These are phyloP conservation scores for Heliamphora exappendiculata DNA, from an alignment of 148 eudicot species.

Conservation along the genomic window DNA sequence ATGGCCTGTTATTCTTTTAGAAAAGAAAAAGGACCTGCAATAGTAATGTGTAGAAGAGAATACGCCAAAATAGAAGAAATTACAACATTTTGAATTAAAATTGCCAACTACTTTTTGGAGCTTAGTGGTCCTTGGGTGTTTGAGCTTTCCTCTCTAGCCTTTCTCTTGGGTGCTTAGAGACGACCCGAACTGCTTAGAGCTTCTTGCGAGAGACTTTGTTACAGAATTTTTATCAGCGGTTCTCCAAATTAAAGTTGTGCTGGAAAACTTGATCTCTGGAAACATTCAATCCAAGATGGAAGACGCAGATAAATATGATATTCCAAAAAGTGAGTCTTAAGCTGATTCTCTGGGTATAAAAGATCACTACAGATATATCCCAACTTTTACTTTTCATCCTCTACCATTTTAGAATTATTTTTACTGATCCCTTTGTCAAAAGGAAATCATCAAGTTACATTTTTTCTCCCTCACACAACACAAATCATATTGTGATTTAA, in stretches of 20 bases:
- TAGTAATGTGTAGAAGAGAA: no score
- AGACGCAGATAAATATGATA: slow-evolving; percentile 20
- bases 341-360: slow-evolving; percentile 11
- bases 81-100: no score
- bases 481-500: not conserved
- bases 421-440: slow-evolving; percentile 4
- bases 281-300: slow-evolving; percentile 20
- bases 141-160: no score
- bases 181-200: no score
- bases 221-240: slow-evolving; percentile 59
- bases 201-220: slow-evolving; percentile 37
- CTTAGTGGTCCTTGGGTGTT: no score
- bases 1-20: no score
- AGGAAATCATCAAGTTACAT: not conserved
- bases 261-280: slow-evolving; percentile 23
- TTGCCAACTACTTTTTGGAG: no score
- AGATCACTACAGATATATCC: slow-evolving; percentile 16
- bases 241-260: slow-evolving; percentile 54
- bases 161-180: no score
- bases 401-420: slow-evolving; percentile 13
- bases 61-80: no score
- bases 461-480: not conserved
- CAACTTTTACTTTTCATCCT: slow-evolving; percentile 6
- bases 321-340: slow-evolving; percentile 34
- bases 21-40: no score